These are phyloP conservation scores for Cetradonia linearis DNA, from an alignment of 495 filamentous ascomycete species.

Conservation along the genomic window DNA sequence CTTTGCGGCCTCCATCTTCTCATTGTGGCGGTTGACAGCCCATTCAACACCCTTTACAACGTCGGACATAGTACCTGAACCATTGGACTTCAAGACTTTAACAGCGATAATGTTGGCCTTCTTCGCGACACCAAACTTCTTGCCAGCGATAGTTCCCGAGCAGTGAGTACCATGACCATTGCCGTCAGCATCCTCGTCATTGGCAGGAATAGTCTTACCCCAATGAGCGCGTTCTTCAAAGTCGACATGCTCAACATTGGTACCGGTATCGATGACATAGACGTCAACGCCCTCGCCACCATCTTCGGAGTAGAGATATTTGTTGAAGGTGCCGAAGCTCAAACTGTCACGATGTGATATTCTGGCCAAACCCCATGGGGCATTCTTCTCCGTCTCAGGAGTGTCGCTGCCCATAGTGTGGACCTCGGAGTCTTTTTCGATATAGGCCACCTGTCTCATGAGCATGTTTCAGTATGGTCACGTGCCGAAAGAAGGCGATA, in stretches of 20 bases:
- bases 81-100: slow-evolving; percentile 95
- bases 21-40: slow-evolving; percentile 69
- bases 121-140: slow-evolving; percentile 99
- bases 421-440: slow-evolving; percentile 89
- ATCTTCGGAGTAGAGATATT: slow-evolving; percentile 85
- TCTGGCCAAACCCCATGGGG: slow-evolving; percentile 95
- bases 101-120: slow-evolving; percentile 94
- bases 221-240: slow-evolving; percentile 92
- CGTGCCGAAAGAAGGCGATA: slow-evolving; percentile 8
- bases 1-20: slow-evolving; percentile 67
- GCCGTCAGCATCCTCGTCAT: slow-evolving; percentile 82
- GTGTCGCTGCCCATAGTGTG: slow-evolving; percentile 51
- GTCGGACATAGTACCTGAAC: slow-evolving; percentile 96
- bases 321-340: slow-evolving; percentile 88
- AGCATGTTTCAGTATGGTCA: slow-evolving; percentile 13
- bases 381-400: slow-evolving; percentile 66
- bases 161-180: slow-evolving; percentile 99
- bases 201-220: slow-evolving; percentile 88
- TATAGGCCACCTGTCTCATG: slow-evolving; percentile 70
- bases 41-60: slow-evolving; percentile 97
- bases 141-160: slow-evolving; percentile 93
- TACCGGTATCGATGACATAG: slow-evolving; percentile 97
- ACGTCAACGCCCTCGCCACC: slow-evolving; percentile 98
- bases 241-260: slow-evolving; percentile 87
- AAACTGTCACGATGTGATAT: slow-evolving; percentile 88